phyloP scores from a whole-genome alignment of 2,329 filamentous ascomycete genomes.

The Daldinia eschscholtzii region DNA sequence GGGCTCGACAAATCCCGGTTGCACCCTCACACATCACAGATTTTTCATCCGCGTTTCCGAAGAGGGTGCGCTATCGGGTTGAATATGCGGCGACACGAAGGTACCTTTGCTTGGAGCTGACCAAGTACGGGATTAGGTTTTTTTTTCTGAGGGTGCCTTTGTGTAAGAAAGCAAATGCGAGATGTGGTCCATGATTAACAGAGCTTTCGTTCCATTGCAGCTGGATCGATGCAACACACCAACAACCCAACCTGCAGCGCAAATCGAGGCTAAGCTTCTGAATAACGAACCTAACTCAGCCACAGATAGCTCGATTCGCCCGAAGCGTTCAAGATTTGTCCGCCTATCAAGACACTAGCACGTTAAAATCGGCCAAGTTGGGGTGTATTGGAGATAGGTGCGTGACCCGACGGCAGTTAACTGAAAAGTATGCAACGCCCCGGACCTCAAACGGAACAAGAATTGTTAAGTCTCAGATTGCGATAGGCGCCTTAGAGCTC shows the following conservation, averaged over 20 bases:
- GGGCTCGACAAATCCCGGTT: conserved; percentile 20
- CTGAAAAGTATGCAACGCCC: conserved; percentile 27
- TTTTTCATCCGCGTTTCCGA: conserved; percentile 33
- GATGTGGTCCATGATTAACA: conserved; percentile 40
- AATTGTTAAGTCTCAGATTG: conserved; percentile 36
- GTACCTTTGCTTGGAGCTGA: conserved; percentile 31
- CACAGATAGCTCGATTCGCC: conserved; percentile 48
- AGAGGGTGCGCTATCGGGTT: conserved; percentile 25
- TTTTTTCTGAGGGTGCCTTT: conserved; percentile 34
- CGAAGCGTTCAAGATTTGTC: conserved; percentile 43
- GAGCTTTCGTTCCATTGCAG: conserved; percentile 43
- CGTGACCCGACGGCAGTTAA: conserved; percentile 45
- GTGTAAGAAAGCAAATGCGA: conserved; percentile 41
- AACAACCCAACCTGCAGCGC: conserved; percentile 39
- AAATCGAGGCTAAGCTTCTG: conserved; percentile 48
- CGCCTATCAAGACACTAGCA: conserved; percentile 44
- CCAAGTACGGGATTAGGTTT: conserved; percentile 35
- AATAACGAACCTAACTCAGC: conserved; percentile 46
- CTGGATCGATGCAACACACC: conserved; percentile 49
- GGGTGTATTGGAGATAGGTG: conserved; percentile 46
- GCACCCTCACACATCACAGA: conserved; percentile 19
- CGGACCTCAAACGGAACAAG: conserved; percentile 24
- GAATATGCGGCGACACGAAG: conserved; percentile 28
- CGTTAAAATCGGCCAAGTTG: conserved; percentile 26
- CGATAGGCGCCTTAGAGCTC: conserved; percentile 39